A percentile compares a stretch with the other conserved stretches of the same genome.
These are phyloP conservation scores for Pecoramyces ruminantium DNA, from an alignment of 192 early-diverging fungal genomes.

Conservation along the genomic window DNA sequence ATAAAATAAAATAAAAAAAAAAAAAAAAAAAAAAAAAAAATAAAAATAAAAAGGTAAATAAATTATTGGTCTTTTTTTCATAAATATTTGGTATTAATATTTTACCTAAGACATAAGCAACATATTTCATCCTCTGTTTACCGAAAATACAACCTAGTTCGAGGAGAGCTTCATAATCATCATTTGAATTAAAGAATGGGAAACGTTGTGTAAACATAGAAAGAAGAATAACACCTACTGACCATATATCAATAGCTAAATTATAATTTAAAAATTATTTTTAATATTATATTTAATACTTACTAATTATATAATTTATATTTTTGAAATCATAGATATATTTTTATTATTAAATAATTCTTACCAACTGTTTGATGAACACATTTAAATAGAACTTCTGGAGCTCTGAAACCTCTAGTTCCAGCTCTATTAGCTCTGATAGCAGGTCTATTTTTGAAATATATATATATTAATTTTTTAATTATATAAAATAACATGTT, in stretches of 20 bases:
- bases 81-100: no score
- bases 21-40: no score
- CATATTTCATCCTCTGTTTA: conserved; percentile 46
- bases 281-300: no score
- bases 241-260: conserved; percentile 78
- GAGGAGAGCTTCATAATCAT: conserved; percentile 70
- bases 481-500: no score
- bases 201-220: conserved; percentile 63
- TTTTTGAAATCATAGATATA: no score
- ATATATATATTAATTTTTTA: no score
- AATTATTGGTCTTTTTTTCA: no score
- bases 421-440: conserved; percentile 71
- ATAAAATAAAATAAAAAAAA: no score
- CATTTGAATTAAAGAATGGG: conserved; percentile 77
- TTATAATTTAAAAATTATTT: not conserved
- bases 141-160: conserved; percentile 75
- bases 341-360: not conserved
- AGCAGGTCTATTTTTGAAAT: conserved; percentile 23
- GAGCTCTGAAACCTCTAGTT: conserved; percentile 83
- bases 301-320: no score
- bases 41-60: no score
- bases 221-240: conserved; percentile 71
- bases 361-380: conserved; percentile 55
- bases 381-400: conserved; percentile 77
- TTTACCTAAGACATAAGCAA: conserved; percentile 15